phyloP scores from a whole-genome alignment of 257 asterid genomes.

The Paulownia fortunei region DNA sequence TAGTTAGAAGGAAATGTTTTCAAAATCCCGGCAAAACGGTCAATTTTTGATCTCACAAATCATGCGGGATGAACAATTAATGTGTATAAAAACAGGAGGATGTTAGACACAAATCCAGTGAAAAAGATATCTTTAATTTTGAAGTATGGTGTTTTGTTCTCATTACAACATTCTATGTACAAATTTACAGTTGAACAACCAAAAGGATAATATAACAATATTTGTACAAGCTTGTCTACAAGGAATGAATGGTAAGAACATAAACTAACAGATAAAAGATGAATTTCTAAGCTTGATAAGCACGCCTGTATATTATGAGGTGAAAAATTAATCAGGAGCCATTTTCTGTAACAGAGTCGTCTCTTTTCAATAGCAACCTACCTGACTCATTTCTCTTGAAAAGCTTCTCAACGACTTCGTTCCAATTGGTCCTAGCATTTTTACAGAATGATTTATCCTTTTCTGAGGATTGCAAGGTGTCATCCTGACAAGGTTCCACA shows the following conservation, averaged over 20 bases:
- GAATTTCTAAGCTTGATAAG: not conserved
- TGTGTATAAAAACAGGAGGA: not conserved
- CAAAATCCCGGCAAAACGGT: no score
- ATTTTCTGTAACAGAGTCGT: constrained; percentile 28
- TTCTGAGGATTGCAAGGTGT: constrained; percentile 16
- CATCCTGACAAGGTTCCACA: constrained; percentile 32
- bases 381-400: constrained; percentile 60
- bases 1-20: no score
- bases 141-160: constrained; percentile 1
- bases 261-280: not conserved
- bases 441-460: constrained; percentile 32
- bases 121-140: not conserved
- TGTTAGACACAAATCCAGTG: not conserved
- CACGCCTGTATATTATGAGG: not conserved
- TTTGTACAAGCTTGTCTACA: constrained; percentile 17
- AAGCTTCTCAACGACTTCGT: constrained; percentile 64
- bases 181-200: constrained; percentile 21
- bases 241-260: constrained; percentile 20
- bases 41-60: no score
- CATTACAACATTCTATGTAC: constrained; percentile 3
- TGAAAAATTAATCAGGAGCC: constrained; percentile 4
- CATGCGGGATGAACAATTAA: no score
- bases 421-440: constrained; percentile 71
- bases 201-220: not conserved
- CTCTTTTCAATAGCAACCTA: constrained; percentile 45